Conservation (phyloP, 1,139 yeast species). For the Nakaseomyces glabratus region DNA sequence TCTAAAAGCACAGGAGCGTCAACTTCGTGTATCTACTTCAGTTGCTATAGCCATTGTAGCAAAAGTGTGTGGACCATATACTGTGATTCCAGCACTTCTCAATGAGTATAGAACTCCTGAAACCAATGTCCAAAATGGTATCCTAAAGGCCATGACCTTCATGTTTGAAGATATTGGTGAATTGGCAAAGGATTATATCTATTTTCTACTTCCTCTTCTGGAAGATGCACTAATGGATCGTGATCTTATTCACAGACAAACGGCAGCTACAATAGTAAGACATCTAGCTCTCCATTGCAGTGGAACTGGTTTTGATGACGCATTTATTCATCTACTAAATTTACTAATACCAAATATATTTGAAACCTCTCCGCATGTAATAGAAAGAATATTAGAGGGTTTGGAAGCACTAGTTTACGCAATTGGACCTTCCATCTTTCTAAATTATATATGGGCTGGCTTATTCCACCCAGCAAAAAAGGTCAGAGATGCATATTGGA, state of each 20-base stretch:
- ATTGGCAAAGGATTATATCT: conserved; percentile 72
- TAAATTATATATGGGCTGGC: conserved; percentile 81
- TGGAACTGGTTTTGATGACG: conserved; percentile 70
- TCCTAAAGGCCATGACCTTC: conserved; percentile 83
- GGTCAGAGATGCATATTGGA: conserved; percentile 84
- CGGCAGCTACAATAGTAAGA: conserved; percentile 81
- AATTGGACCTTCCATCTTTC: conserved; percentile 64
- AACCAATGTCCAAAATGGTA: conserved; percentile 91
- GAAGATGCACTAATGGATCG: conserved; percentile 90
- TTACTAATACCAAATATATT: conserved; percentile 74
- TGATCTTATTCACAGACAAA: conserved; percentile 89
- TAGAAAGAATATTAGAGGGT: conserved; percentile 70
- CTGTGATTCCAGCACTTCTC: conserved; percentile 94
- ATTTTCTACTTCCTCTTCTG: conserved; percentile 68
- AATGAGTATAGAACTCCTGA: conserved; percentile 92
- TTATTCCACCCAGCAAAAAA: conserved; percentile 87
- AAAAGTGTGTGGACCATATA: conserved; percentile 84
- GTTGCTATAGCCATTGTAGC: conserved; percentile 98
- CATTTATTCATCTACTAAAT: conserved; percentile 65
- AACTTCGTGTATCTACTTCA: conserved; percentile 91
- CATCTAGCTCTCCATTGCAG: conserved; percentile 74
- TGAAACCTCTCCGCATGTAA: conserved; percentile 94
- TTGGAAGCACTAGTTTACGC: conserved; percentile 65
- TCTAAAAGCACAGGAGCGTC: conserved; percentile 88
- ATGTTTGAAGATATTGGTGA: conserved; percentile 89